Percentiles rank a stretch among this genome's conserved stretches.
phyloP scores from a whole-genome alignment of 2,329 filamentous ascomycete genomes.

The Cladosporium sp. region DNA sequence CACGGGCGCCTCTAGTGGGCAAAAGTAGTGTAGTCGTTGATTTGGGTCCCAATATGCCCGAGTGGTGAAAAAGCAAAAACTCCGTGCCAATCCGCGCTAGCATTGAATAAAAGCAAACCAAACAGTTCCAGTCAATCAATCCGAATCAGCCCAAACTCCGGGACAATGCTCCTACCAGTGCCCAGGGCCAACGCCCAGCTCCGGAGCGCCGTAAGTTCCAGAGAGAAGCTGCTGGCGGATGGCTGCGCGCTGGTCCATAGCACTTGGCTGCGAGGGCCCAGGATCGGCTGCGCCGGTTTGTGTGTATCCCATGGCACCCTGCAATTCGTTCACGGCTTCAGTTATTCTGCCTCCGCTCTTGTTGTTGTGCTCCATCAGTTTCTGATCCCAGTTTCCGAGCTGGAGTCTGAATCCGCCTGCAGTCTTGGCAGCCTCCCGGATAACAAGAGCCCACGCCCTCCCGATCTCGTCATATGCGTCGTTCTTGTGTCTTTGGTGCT shows the following conservation, averaged over 20 bases:
- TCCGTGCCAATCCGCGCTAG: neutral
- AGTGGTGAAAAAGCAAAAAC: neutral
- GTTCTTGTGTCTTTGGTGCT: conserved; percentile 88
- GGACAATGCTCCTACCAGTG: conserved; percentile 2
- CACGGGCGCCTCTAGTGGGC: neutral
- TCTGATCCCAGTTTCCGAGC: conserved; percentile 88
- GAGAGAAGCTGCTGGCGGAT: conserved; percentile 44
- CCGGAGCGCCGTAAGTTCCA: conserved; percentile 45
- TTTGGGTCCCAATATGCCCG: neutral
- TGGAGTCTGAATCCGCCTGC: conserved; percentile 86
- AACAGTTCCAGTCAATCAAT: neutral
- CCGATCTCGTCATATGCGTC: conserved; percentile 95
- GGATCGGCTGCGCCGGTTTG: conserved; percentile 37
- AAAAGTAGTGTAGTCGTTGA: neutral
- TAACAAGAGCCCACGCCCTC: conserved; percentile 85
- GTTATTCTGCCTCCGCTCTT: conserved; percentile 76
- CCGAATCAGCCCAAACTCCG: neutral
- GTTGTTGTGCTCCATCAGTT: conserved; percentile 78
- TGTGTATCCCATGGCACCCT: conserved; percentile 72
- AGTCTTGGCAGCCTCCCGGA: conserved; percentile 83
- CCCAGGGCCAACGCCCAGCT: conserved; percentile 51
- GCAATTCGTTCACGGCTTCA: conserved; percentile 71
- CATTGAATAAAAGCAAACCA: neutral
- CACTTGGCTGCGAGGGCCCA: conserved; percentile 13
- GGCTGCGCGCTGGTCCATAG: conserved; percentile 35